These are phyloP conservation scores for Wickerhamomyces queroliae DNA, from an alignment of 805 yeast genomes.

Conservation along the genomic window DNA sequence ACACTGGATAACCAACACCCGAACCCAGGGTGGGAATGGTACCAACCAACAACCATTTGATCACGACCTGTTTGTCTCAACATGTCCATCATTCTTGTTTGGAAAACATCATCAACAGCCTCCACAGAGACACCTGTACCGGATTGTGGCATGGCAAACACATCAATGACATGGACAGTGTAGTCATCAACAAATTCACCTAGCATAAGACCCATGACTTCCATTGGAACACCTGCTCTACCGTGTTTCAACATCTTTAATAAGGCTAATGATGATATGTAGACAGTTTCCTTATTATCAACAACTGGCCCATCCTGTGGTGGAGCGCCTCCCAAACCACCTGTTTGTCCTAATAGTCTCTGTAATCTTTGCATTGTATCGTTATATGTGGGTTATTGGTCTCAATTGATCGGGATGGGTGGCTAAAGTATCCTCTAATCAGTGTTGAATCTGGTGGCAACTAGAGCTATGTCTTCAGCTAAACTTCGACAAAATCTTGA, in stretches of 20 bases:
- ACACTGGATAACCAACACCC: slow-evolving; percentile 99
- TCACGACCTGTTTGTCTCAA: slow-evolving; percentile 98
- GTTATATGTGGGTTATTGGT: background rate
- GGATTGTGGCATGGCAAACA: slow-evolving; percentile 98
- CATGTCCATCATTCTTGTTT: slow-evolving; percentile 99
- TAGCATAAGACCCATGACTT: slow-evolving; percentile 95
- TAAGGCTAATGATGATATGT: slow-evolving; percentile 91
- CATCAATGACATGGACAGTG: slow-evolving; percentile 95
- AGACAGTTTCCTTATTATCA: slow-evolving; percentile 94
- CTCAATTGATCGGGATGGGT: too few relatives aligned
- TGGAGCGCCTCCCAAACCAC: slow-evolving; percentile 39
- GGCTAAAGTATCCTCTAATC: too few relatives aligned
- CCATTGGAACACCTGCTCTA: slow-evolving; percentile 86
- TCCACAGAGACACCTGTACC: slow-evolving; percentile 99
- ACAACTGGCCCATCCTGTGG: slow-evolving; percentile 74
- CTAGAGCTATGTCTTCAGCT: too few relatives aligned
- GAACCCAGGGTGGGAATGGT: slow-evolving; percentile 98
- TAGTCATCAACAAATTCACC: slow-evolving; percentile 98
- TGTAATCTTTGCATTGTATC: slow-evolving; percentile 36
- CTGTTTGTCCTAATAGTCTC: slow-evolving; percentile 33
- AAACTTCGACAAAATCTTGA: too few relatives aligned
- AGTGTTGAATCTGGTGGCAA: too few relatives aligned
- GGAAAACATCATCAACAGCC: slow-evolving; percentile 98
- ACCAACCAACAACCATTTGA: slow-evolving; percentile 99
- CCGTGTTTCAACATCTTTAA: slow-evolving; percentile 97